Percentiles rank a stretch among this genome's conserved stretches.
Conservation (phyloP, 306 rosid species). For the Cucumis cinereus region DNA sequence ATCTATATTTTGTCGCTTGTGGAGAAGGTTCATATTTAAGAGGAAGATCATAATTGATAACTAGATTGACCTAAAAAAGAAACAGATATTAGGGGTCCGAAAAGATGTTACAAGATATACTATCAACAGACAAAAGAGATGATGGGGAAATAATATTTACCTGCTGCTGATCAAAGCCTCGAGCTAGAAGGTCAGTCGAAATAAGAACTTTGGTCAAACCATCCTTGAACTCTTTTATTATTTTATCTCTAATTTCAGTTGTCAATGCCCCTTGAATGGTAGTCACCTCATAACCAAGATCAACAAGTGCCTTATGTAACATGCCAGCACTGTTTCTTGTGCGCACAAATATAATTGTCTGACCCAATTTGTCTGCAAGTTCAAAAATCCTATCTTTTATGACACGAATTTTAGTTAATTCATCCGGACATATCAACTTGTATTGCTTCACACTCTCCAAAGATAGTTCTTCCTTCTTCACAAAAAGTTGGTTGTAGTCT, state of each 20-base stretch:
- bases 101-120: neutral
- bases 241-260: slow-evolving; percentile 58
- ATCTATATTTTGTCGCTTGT: neutral
- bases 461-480: slow-evolving; percentile 76
- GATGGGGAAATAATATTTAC: slow-evolving; percentile 17
- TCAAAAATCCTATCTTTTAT: slow-evolving; percentile 60
- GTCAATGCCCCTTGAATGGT: slow-evolving; percentile 63
- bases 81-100: neutral
- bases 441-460: slow-evolving; percentile 75
- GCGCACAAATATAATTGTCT: slow-evolving; percentile 71
- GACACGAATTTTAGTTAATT: slow-evolving; percentile 43
- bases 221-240: slow-evolving; percentile 69
- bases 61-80: slow-evolving; percentile 50
- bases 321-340: slow-evolving; percentile 52
- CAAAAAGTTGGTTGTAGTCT: slow-evolving; percentile 61
- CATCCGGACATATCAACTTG: slow-evolving; percentile 61
- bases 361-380: slow-evolving; percentile 81
- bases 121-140: neutral
- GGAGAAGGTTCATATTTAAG: slow-evolving; percentile 23
- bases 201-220: slow-evolving; percentile 74
- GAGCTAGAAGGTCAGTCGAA: slow-evolving; percentile 66
- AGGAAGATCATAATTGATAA: slow-evolving; percentile 79
- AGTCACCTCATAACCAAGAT: slow-evolving; percentile 58
- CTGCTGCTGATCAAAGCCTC: slow-evolving; percentile 91
- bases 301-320: slow-evolving; percentile 47